Base-by-base conservation (phyloP, 768 basidiomycete genomes). In the Serendipita sp. region DNA sequence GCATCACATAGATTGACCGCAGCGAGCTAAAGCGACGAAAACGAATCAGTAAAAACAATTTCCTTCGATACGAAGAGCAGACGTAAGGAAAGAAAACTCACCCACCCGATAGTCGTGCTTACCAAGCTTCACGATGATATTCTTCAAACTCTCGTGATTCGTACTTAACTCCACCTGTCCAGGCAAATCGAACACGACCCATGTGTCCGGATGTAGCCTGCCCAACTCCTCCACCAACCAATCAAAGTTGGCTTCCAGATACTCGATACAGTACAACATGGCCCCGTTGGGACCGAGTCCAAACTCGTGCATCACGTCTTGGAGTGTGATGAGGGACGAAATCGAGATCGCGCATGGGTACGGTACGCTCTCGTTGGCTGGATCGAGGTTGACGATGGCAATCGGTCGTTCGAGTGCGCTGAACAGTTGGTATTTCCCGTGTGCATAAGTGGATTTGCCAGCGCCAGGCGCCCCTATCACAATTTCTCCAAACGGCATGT, bases 91-190 rank as follows among this genome's bases (percentile, higher is more conserved):
- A 44, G 66, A 18, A 23, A 44, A 18, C 52, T 75, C 10, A 77
- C 92, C 76, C 75, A 98, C 95, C 76, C 95, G 80, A 72, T 90
- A 93, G 15, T 86, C 85, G 70, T 77, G 73, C 76, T 91, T 94
- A 46, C 78, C 77, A 66, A 94, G 75, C 71, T 77, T 83, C 45
- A 80, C 79, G 3, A 95, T 79, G 67, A 98, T 87, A 63, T 78
- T 79, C 76, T 89, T 92, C 69, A 97, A 72, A 70, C 91, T 91
- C 5, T 86, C 84, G 73, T 98, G 95, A 72, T 95, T 96, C 63
- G 96, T 99, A 74, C 89, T 92, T 54, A 99, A 77, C 74, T 99
- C 96, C 63, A 98, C 96, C 76, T 99, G 96, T 0, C 96, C 96
- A 0, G 96, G 93, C 3, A 96, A 81, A 73, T 99, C 96, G 73